These are phyloP conservation scores for Agarophyton chilense DNA, from an alignment of 23 red algal species.

Conservation along the genomic window DNA sequence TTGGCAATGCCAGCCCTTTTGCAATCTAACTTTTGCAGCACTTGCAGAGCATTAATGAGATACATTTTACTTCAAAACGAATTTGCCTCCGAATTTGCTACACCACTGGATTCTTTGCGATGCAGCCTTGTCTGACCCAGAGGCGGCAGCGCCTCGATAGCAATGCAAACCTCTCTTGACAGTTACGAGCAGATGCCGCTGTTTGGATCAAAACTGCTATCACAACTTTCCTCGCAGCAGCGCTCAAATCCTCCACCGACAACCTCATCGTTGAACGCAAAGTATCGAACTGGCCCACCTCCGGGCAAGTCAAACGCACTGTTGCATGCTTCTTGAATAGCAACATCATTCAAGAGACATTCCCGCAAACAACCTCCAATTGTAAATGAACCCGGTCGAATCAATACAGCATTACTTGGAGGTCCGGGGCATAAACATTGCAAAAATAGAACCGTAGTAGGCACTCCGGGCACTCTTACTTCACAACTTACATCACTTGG, in stretches of 20 bases:
- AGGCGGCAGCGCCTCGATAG: background rate
- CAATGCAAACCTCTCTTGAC: constrained; percentile 1
- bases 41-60: no score
- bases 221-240: constrained; percentile 1
- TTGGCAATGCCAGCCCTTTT: no score
- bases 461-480: background rate
- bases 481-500: background rate
- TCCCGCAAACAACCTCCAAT: constrained; percentile 1
- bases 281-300: constrained; percentile 10
- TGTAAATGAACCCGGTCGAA: background rate
- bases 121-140: no score
- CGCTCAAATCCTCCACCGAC: background rate
- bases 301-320: constrained; percentile 5
- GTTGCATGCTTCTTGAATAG: background rate
- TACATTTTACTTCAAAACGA: background rate
- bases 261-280: constrained; percentile 19
- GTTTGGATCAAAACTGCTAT: background rate
- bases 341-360: constrained; percentile 3
- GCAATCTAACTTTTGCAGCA: no score
- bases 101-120: no score
- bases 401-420: background rate
- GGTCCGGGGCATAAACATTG: constrained; percentile 4
- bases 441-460: background rate
- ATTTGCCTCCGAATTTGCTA: background rate
- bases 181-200: background rate